phyloP scores from a whole-genome alignment of 352 stramenopile species.

The Phytopythium vexans region DNA sequence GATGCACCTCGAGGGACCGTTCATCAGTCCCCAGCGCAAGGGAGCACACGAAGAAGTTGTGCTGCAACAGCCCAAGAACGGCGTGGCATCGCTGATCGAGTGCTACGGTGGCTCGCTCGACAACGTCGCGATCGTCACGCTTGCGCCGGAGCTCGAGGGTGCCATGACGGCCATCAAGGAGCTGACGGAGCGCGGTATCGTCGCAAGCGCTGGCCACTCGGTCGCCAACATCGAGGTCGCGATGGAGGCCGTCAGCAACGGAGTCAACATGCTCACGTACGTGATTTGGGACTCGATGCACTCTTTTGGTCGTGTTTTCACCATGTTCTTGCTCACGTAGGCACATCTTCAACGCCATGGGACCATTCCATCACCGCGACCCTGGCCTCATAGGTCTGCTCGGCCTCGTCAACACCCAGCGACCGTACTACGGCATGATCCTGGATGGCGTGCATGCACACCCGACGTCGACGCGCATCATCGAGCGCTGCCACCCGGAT shows the following conservation, averaged over 20 bases:
- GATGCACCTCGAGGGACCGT: slow-evolving; percentile 88
- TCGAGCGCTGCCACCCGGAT: slow-evolving; percentile 70
- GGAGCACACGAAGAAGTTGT: slow-evolving; percentile 75
- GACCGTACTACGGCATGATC: slow-evolving; percentile 83
- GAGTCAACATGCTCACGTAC: slow-evolving; percentile 81
- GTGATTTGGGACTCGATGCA: slow-evolving; percentile 1
- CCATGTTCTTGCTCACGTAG: slow-evolving; percentile 9
- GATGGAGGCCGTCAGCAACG: slow-evolving; percentile 54
- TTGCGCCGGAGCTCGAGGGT: slow-evolving; percentile 84
- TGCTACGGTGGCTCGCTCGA: slow-evolving; percentile 56
- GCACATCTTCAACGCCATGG: slow-evolving; percentile 93
- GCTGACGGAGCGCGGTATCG: slow-evolving; percentile 38
- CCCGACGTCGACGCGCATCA: slow-evolving; percentile 73
- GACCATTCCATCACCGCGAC: slow-evolving; percentile 87
- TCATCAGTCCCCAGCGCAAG: slow-evolving; percentile 79
- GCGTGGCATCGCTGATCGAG: slow-evolving; percentile 41
- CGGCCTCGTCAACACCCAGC: slow-evolving; percentile 29
- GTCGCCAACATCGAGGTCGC: slow-evolving; percentile 65
- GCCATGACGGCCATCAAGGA: slow-evolving; percentile 46
- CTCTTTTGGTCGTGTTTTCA: slow-evolving; percentile 2
- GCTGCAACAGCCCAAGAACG: slow-evolving; percentile 37
- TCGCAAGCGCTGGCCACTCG: slow-evolving; percentile 78
- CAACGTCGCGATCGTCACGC: slow-evolving; percentile 75
- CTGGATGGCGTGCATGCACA: slow-evolving; percentile 88
- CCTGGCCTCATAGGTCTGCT: slow-evolving; percentile 87